phyloP scores from a whole-genome alignment of 2,329 filamentous ascomycete genomes.

The Diaporthe aspalathi region DNA sequence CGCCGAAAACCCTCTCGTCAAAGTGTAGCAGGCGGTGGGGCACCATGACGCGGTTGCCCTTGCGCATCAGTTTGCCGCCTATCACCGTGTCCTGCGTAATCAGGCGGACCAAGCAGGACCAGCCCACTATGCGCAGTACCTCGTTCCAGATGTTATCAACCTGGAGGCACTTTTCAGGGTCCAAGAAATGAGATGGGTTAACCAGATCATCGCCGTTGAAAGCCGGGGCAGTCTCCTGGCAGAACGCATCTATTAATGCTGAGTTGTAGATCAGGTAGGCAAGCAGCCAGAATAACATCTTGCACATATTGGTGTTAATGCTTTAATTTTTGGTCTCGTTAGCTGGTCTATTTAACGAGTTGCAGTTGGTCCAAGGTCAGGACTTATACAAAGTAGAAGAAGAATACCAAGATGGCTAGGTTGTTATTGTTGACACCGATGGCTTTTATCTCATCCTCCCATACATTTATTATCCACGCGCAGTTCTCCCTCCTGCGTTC shows the following conservation, averaged over 20 bases:
- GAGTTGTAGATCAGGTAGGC: constrained; percentile 43
- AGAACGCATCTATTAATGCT: constrained; percentile 35
- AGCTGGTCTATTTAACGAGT: no score
- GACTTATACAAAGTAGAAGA: constrained; percentile 39
- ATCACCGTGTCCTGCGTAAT: constrained; percentile 43
- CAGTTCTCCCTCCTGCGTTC: constrained; percentile 21
- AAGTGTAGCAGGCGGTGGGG: constrained; percentile 46
- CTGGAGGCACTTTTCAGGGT: constrained; percentile 41
- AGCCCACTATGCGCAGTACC: constrained; percentile 42
- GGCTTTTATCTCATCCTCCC: constrained; percentile 42
- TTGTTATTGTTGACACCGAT: constrained; percentile 39
- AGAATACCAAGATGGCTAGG: constrained; percentile 41
- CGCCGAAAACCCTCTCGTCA: constrained; percentile 42
- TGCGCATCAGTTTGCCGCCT: constrained; percentile 44
- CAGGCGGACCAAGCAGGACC: constrained; percentile 44
- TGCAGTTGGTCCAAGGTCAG: no score
- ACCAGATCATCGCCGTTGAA: constrained; percentile 47
- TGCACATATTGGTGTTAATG: constrained; percentile 47
- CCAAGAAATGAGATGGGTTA: constrained; percentile 47
- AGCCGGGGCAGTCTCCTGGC: constrained; percentile 43
- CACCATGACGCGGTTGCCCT: constrained; percentile 45
- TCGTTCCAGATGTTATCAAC: constrained; percentile 46
- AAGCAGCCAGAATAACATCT: constrained; percentile 46
- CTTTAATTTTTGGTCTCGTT: constrained; percentile 36
- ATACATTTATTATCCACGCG: constrained; percentile 42